Evolutionary conservation across 768 basidiomycete species (phyloP).

Genomic region (Pleurotus tuoliensis): DNA sequence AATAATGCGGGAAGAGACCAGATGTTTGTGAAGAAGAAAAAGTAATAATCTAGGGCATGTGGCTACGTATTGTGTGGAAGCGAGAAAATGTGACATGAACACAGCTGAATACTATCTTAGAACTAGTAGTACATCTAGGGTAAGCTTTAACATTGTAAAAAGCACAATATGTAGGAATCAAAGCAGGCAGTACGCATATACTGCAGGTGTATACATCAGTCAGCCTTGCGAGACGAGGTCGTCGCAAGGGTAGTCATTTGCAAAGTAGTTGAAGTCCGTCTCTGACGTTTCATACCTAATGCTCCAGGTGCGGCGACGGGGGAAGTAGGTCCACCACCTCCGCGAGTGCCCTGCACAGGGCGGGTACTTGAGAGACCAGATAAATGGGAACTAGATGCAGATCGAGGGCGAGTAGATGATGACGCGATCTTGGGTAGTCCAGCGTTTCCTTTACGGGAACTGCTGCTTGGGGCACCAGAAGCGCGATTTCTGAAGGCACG

Average conservation of each 20-base stretch:
- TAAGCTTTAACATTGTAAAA: slow-evolving; percentile 18
- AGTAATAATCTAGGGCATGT: slow-evolving; percentile 23
- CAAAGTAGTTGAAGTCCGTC: slow-evolving; percentile 67
- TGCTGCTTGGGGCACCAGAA: slow-evolving; percentile 65
- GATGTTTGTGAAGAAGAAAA: slow-evolving; percentile 15
- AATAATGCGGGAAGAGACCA: slow-evolving; percentile 8
- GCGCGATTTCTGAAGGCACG: slow-evolving; percentile 63
- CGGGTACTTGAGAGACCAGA: slow-evolving; percentile 41
- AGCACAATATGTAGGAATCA: slow-evolving; percentile 12
- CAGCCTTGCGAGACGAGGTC: slow-evolving; percentile 10
- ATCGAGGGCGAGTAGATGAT: slow-evolving; percentile 68
- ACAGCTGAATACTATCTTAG: neutral
- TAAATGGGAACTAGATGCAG: slow-evolving; percentile 55
- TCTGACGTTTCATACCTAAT: slow-evolving; percentile 70
- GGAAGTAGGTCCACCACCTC: slow-evolving; percentile 13
- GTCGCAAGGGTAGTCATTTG: slow-evolving; percentile 29
- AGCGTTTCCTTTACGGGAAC: slow-evolving; percentile 59
- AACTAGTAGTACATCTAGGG: slow-evolving; percentile 21
- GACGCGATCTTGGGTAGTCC: slow-evolving; percentile 73
- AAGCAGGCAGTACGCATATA: slow-evolving; percentile 14
- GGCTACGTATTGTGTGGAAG: slow-evolving; percentile 10
- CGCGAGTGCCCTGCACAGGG: slow-evolving; percentile 27
- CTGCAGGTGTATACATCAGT: neutral
- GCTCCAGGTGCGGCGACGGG: slow-evolving; percentile 26
- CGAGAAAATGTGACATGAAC: slow-evolving; percentile 8